phyloP scores from a whole-genome alignment of 2,329 filamentous ascomycete genomes.

The Coleophoma crateriformis region DNA sequence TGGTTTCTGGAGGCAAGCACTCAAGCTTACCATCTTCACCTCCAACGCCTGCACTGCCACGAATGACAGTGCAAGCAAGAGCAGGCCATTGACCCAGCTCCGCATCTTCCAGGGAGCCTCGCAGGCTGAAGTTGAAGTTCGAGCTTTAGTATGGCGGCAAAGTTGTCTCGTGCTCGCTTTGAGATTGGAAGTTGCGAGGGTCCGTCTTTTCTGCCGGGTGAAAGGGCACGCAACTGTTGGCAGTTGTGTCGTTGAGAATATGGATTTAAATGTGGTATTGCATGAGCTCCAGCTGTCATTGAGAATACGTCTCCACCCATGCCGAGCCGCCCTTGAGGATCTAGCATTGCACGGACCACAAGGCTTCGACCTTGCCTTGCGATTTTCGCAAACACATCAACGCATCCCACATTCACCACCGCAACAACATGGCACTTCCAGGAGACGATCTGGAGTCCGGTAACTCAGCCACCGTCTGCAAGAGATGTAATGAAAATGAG shows the following conservation, averaged over 20 bases:
- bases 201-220: too few relatives aligned
- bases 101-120: constrained; percentile 41
- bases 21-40: neutral
- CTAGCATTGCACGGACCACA: constrained; percentile 1
- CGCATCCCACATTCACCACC: neutral
- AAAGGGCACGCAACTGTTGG: too few relatives aligned
- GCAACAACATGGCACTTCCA: constrained; percentile 7
- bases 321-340: neutral
- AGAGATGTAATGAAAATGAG: constrained; percentile 20
- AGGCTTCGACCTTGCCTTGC: constrained; percentile 6
- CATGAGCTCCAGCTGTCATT: neutral
- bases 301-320: neutral
- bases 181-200: too few relatives aligned
- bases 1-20: neutral
- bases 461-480: constrained; percentile 11
- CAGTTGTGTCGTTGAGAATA: too few relatives aligned
- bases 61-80: constrained; percentile 47
- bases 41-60: constrained; percentile 35
- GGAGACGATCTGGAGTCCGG: neutral
- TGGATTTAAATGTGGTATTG: too few relatives aligned
- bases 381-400: neutral
- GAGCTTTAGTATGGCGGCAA: neutral
- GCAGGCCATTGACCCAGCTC: constrained; percentile 43
- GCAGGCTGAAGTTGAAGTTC: constrained; percentile 4
- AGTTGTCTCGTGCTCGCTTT: neutral